Conservation (phyloP, 495 filamentous ascomycete species). For the Penicillium argentinense region DNA sequence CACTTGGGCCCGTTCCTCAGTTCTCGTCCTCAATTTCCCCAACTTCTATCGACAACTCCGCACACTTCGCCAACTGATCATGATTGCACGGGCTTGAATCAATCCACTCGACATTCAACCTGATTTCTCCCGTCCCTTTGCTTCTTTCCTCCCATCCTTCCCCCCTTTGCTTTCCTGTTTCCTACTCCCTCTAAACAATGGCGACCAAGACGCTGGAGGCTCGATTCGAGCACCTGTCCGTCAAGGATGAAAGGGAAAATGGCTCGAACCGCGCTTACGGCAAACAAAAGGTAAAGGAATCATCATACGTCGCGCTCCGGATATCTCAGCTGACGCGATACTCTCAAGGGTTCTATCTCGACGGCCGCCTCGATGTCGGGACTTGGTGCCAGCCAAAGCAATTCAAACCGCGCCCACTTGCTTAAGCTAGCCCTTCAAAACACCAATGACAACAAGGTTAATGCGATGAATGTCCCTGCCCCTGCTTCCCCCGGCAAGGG, state of each 20-base stretch:
- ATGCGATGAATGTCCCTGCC: slow-evolving; percentile 39
- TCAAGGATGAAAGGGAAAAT: slow-evolving; percentile 76
- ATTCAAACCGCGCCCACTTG: slow-evolving; percentile 65
- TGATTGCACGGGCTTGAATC: slow-evolving; percentile 7
- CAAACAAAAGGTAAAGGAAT: slow-evolving; percentile 65
- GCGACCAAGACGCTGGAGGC: slow-evolving; percentile 66
- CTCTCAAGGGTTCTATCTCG: slow-evolving; percentile 42
- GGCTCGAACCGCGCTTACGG: slow-evolving; percentile 48
- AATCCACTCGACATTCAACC: neutral
- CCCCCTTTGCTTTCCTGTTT: neutral
- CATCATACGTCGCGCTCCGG: neutral
- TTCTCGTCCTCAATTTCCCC: slow-evolving; percentile 20
- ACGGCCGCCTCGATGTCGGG: slow-evolving; percentile 54
- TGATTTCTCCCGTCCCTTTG: neutral
- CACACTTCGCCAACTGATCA: slow-evolving; percentile 8
- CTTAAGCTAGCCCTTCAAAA: slow-evolving; percentile 83
- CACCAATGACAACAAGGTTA: slow-evolving; percentile 56
- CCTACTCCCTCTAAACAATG: slow-evolving; percentile 38
- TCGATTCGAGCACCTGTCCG: slow-evolving; percentile 78
- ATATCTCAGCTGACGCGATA: slow-evolving; percentile 27
- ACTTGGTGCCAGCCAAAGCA: slow-evolving; percentile 55
- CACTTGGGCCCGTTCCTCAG: slow-evolving; percentile 24
- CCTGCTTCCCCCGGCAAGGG: slow-evolving; percentile 32
- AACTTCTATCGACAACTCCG: slow-evolving; percentile 9
- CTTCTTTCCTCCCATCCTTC: slow-evolving; percentile 2